Evolutionary conservation across 495 filamentous ascomycete genomes (phyloP).

Genomic region (Hypoxylon fuscum): DNA sequence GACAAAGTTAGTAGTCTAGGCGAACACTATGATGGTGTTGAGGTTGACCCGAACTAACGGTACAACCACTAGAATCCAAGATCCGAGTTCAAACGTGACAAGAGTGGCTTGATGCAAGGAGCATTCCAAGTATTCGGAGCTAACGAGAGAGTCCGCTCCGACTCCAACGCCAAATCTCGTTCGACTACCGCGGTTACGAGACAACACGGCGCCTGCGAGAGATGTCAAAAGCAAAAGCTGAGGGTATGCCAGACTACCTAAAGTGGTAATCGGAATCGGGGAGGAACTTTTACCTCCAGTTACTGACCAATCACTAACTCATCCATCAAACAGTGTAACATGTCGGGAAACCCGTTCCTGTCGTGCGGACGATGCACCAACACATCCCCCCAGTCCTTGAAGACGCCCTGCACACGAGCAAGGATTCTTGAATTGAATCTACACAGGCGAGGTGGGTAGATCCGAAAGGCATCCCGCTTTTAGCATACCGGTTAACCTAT

Average conservation of each 20-base stretch:
- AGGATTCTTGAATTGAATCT: slow-evolving; percentile 5
- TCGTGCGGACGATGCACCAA: neutral
- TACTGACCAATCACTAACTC: no score
- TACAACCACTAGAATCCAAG: slow-evolving; percentile 15
- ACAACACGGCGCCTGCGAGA: slow-evolving; percentile 12
- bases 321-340: slow-evolving; percentile 1
- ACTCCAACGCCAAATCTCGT: slow-evolving; percentile 9
- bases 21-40: neutral
- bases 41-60: slow-evolving; percentile 7
- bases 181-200: slow-evolving; percentile 16
- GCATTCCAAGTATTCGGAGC: slow-evolving; percentile 15
- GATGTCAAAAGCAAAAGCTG: slow-evolving; percentile 16
- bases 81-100: slow-evolving; percentile 14
- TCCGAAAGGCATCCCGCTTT: neutral
- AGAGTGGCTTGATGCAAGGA: slow-evolving; percentile 17
- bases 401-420: slow-evolving; percentile 3
- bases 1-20: slow-evolving; percentile 19
- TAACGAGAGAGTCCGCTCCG: slow-evolving; percentile 16
- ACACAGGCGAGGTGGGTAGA: slow-evolving; percentile 3
- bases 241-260: neutral
- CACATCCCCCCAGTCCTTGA: neutral
- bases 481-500: neutral
- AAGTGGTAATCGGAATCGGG: neutral
- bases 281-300: no score
- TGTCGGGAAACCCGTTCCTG: neutral